A percentile compares a stretch with the other conserved stretches of the same genome.
phyloP scores from a whole-genome alignment of 2,329 filamentous ascomycete genomes.

The Stachybotrys echinatus region DNA sequence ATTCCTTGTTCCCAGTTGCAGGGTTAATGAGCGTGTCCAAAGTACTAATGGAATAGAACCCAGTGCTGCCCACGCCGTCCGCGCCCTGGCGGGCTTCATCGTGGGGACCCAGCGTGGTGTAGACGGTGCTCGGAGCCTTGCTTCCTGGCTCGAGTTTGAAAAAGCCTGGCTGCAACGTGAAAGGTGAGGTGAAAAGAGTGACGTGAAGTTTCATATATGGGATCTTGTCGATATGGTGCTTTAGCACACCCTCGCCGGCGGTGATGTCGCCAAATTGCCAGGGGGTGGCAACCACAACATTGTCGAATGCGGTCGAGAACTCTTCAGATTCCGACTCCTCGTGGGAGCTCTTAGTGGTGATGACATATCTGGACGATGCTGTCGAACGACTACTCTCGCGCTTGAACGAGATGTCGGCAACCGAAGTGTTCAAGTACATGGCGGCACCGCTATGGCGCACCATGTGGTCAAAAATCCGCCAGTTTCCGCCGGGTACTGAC shows the following conservation, averaged over 20 bases:
- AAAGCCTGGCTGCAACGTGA: conserved; percentile 62
- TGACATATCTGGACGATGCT: conserved; percentile 38
- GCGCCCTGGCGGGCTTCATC: conserved; percentile 45
- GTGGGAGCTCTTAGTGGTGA: conserved; percentile 30
- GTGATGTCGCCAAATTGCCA: conserved; percentile 73
- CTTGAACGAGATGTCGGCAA: conserved; percentile 53
- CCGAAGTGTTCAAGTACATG: conserved; percentile 61
- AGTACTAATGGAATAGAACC: conserved; percentile 83
- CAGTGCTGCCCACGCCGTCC: conserved; percentile 62
- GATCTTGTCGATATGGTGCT: conserved; percentile 67
- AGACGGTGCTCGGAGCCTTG: conserved; percentile 64
- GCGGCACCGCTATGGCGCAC: conserved; percentile 57
- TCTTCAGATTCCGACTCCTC: conserved; percentile 18
- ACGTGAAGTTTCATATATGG: conserved; percentile 85
- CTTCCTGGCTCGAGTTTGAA: conserved; percentile 62
- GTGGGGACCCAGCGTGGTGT: conserved; percentile 70
- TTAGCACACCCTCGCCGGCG: conserved; percentile 59
- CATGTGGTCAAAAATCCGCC: conserved; percentile 89
- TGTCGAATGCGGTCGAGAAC: conserved; percentile 61
- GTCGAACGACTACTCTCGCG: conserved; percentile 33
- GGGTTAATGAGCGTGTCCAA: conserved; percentile 61
- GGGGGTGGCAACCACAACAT: conserved; percentile 77
- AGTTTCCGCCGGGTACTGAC: conserved; percentile 79
- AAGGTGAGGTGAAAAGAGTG: conserved; percentile 78
- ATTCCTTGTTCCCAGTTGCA: conserved; percentile 45